phyloP scores from a whole-genome alignment of 139 green algal species.

The Haematococcus sp. region DNA sequence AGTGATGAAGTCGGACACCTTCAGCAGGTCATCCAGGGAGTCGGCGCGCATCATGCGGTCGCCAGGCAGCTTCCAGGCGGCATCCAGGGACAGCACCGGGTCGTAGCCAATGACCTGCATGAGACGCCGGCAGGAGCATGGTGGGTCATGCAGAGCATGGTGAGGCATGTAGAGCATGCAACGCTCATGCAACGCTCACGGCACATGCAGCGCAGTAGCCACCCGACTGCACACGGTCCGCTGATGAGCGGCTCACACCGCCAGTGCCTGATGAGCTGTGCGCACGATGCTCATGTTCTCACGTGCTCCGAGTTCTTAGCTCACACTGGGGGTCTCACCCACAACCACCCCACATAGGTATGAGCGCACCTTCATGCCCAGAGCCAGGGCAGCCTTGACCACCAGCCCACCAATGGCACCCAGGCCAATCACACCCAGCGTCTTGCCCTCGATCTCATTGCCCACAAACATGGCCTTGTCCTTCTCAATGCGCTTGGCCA shows the following conservation, averaged over 20 bases:
- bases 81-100: slow-evolving; percentile 54
- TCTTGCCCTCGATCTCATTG: slow-evolving; percentile 58
- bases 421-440: slow-evolving; percentile 52
- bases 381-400: slow-evolving; percentile 46
- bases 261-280: too few relatives aligned
- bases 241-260: too few relatives aligned
- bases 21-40: slow-evolving; percentile 46
- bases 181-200: not conserved
- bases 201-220: too few relatives aligned
- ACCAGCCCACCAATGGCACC: slow-evolving; percentile 50
- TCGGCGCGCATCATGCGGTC: slow-evolving; percentile 47
- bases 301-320: too few relatives aligned
- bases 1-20: slow-evolving; percentile 50
- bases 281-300: too few relatives aligned
- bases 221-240: too few relatives aligned
- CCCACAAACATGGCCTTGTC: slow-evolving; percentile 61
- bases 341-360: too few relatives aligned
- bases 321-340: too few relatives aligned
- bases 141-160: too few relatives aligned
- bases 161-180: not conserved
- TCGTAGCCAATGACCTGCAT: slow-evolving; percentile 60
- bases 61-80: slow-evolving; percentile 49
- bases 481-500: slow-evolving; percentile 53
- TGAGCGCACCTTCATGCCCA: slow-evolving; percentile 31
- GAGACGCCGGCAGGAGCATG: not conserved